Evolutionary conservation across 1,139 yeast species (phyloP), one percentile per base, ranked within the genome.

Genomic region (Hyphopichia khmerensis): DNA sequence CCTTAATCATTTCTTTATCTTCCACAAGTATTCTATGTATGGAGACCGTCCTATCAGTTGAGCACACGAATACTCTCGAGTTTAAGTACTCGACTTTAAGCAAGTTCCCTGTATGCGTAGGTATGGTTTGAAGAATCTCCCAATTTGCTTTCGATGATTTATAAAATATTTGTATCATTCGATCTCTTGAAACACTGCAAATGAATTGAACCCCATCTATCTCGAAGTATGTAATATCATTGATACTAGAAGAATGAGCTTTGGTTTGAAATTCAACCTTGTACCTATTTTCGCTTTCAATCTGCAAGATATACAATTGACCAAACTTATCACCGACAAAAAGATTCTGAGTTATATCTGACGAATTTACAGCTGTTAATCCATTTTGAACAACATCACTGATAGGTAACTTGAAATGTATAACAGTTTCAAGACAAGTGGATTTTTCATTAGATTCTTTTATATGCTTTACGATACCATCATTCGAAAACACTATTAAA

Each of bases 41-140:
- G 0, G 84, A 74, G 0, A 82, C 55, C 0, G 83, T 76, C 47
- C 87, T 60, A 54, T 83, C 88, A 1, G 80, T 67, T 0, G 88
- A 81, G 40, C 84, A 72, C 0, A 80, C 81, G 43, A 67, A 72
- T 1, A 83, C 54, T 36, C 59, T 62, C 2, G 56, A 55, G 3
- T 68, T 57, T 24, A 55, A 50, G 36, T 65, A 59, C 9, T 55
- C 48, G 2, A 78, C 56, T 29, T 71, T 66, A 8, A 73, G 44
- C 13, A 82, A 57, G 49, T 78, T 80, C 0, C 82, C 86, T 42
- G 76, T 79, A 52, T 83, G 88, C 2, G 73, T 61, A 0, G 79
- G 75, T 18, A 82, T 55, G 0, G 89, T 82, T 52, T 81, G 85
- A 29, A 73, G 57, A 7, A 82, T 57, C 9, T 67, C 69, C 87